Base-by-base conservation (phyloP, 768 basidiomycete genomes). In the Astraeus odoratus region DNA sequence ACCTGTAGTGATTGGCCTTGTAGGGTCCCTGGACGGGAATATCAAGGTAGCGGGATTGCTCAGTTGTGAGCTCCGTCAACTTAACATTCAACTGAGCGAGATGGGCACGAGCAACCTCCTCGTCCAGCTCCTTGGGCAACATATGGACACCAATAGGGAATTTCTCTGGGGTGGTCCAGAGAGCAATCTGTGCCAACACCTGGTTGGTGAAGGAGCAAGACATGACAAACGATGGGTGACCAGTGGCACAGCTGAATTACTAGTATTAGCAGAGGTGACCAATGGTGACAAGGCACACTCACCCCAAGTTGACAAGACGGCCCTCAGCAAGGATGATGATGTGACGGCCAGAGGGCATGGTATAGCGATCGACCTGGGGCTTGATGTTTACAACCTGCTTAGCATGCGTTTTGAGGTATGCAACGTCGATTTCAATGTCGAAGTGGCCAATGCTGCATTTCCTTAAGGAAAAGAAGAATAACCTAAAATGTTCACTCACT, bases 121-220 rank as follows among this genome's bases (percentile, higher is more conserved):
- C 96, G 58, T 99, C 96, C 54, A 99, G 86, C 50, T 90, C 84
- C 77, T 99, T 99, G 53, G 95, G 96, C 40, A 99, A 77, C 72
- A 98, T 94, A 78, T 99, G 95, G 24, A 98, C 95, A 51, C 96
- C 96, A 57, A 98, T 78, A 40, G 88, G 86, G 81, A 97, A 98
- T 63, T 85, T 82, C 68, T 83, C 82, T 26, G 85, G 80, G 53
- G 81, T 88, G 35, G 89, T 94, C 92, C 92, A 99, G 64, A 99
- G 83, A 19, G 92, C 94, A 60, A 99, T 97, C 72, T 96, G 94
- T 24, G 95, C 95, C 58, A 99, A 77, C 51, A 93, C 89, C 70
- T 99, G 96, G 79, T 99, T 99, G 64, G 91, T 71, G 76, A 99
- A 99, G 34, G 96, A 99, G 77, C 94, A 98, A 15, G 95, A 98